These are phyloP conservation scores for Penstemon eatonii DNA, from an alignment of 257 asterid genomes.

Conservation along the genomic window DNA sequence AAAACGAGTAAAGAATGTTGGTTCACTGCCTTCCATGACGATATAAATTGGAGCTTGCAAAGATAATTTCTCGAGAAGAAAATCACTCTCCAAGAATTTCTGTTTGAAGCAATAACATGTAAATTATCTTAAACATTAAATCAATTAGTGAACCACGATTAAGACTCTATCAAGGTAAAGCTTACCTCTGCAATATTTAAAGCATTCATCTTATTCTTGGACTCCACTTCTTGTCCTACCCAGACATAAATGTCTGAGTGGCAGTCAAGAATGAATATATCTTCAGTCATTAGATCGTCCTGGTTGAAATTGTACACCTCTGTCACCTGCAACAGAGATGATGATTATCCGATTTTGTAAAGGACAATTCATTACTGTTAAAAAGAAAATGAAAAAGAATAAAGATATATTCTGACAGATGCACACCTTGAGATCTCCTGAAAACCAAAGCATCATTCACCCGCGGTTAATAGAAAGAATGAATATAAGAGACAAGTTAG, in stretches of 20 bases:
- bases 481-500: slow-evolving; percentile 41
- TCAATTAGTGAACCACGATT: neutral
- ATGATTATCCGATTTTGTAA: slow-evolving; percentile 1
- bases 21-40: slow-evolving; percentile 74
- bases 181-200: slow-evolving; percentile 77
- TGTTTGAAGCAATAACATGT: slow-evolving; percentile 34
- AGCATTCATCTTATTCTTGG: slow-evolving; percentile 67
- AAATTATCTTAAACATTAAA: slow-evolving; percentile 6
- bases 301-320: slow-evolving; percentile 81
- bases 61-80: slow-evolving; percentile 50
- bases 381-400: neutral
- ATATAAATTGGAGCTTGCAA: slow-evolving; percentile 63
- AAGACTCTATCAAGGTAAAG: slow-evolving; percentile 11
- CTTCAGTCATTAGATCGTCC: slow-evolving; percentile 93
- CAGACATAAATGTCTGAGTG: slow-evolving; percentile 67
- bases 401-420: slow-evolving; percentile 23
- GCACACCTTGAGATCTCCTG: slow-evolving; percentile 88
- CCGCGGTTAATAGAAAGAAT: slow-evolving; percentile 31
- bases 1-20: slow-evolving; percentile 72
- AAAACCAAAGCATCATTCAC: slow-evolving; percentile 42
- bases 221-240: slow-evolving; percentile 76
- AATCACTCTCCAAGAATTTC: slow-evolving; percentile 62
- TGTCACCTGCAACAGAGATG: slow-evolving; percentile 56
- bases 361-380: neutral
- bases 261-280: slow-evolving; percentile 70